These are phyloP conservation scores for Inga leiocalycina DNA, from an alignment of 306 rosid genomes.

Conservation along the genomic window DNA sequence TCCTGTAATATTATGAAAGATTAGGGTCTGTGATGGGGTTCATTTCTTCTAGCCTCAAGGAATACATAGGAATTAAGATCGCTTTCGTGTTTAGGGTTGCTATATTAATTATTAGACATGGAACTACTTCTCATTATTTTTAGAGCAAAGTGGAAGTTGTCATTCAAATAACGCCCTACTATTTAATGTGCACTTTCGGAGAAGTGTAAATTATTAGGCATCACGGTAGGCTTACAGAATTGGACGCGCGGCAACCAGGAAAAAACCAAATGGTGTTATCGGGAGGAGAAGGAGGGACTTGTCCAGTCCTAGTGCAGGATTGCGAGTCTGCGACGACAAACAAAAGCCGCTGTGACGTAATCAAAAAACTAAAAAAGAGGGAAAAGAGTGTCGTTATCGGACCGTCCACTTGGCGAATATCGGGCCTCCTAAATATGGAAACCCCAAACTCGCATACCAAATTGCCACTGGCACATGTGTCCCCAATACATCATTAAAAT, in stretches of 20 bases:
- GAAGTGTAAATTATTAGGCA: not conserved
- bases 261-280: not conserved
- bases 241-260: not conserved
- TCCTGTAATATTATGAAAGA: no score
- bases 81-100: no score
- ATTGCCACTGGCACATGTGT: constrained; percentile 39
- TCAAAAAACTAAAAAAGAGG: not conserved
- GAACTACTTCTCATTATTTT: no score
- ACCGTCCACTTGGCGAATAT: constrained; percentile 47
- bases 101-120: not conserved
- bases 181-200: not conserved
- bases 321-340: not conserved
- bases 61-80: no score
- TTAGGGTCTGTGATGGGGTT: no score
- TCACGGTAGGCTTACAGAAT: not conserved
- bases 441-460: not conserved
- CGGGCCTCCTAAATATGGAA: constrained; percentile 21
- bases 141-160: not conserved
- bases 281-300: not conserved
- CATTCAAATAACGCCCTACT: not conserved
- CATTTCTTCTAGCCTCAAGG: no score
- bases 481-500: constrained; percentile 18
- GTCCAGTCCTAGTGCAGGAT: no score
- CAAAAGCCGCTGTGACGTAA: not conserved
- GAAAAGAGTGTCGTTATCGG: not conserved